These are phyloP conservation scores for Rubia occidens DNA, from an alignment of 305 asterid species.

Conservation along the genomic window DNA sequence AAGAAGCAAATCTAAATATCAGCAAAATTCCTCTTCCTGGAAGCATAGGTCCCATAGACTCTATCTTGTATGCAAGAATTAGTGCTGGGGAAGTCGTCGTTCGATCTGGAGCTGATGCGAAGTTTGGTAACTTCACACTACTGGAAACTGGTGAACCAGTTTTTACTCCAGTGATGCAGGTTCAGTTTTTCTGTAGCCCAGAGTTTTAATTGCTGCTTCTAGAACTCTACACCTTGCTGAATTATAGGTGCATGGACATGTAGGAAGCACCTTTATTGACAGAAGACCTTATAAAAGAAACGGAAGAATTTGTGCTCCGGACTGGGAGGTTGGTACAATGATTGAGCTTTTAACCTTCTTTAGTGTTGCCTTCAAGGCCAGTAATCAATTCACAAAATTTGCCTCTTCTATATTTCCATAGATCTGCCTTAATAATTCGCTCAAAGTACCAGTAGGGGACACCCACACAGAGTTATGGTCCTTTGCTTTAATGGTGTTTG, in stretches of 20 bases:
- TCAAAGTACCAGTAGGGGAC: not conserved
- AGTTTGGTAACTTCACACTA: conserved; percentile 59
- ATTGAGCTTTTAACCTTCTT: conserved; percentile 1
- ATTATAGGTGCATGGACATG: conserved; percentile 21
- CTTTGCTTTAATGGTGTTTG: not conserved
- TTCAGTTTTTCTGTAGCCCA: conserved; percentile 29
- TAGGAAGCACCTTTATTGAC: conserved; percentile 93
- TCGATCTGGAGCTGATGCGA: conserved; percentile 79
- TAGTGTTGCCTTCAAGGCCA: not conserved
- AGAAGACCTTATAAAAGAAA: conserved; percentile 92
- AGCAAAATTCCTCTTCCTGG: conserved; percentile 36
- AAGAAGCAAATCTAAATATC: conserved; percentile 38
- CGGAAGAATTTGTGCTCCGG: conserved; percentile 93
- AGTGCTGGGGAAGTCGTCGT: conserved; percentile 72
- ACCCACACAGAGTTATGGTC: not conserved
- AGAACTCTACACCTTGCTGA: conserved; percentile 22
- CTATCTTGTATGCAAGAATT: conserved; percentile 53
- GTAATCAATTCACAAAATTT: not conserved
- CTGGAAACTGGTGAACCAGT: conserved; percentile 94
- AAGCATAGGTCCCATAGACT: conserved; percentile 30
- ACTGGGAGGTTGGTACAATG: conserved; percentile 67
- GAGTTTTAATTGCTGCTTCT: conserved; percentile 12
- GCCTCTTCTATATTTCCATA: not conserved
- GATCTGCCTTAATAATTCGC: not conserved
- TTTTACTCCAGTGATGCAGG: conserved; percentile 91